phyloP scores from a whole-genome alignment of 345 rosid species.

The Aquilaria sinensis region DNA sequence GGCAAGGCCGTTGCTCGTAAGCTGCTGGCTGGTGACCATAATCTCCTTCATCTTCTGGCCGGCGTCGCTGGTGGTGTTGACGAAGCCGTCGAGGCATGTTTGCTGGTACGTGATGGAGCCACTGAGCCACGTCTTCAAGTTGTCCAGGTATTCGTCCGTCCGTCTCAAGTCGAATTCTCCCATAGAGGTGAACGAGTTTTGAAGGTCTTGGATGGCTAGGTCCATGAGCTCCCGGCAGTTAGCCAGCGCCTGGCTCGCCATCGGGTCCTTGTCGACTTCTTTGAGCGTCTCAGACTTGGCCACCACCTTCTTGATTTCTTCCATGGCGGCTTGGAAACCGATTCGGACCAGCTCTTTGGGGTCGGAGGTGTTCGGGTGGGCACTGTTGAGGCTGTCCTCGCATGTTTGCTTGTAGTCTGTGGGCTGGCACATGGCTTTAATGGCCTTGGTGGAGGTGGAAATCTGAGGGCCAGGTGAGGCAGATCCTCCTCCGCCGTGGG shows the following conservation, averaged over 20 bases:
- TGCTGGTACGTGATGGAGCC: slow-evolving; percentile 70
- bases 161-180: slow-evolving; percentile 28
- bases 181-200: slow-evolving; percentile 32
- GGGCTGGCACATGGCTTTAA: slow-evolving; percentile 52
- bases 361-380: slow-evolving; percentile 39
- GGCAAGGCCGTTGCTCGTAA: slow-evolving; percentile 67
- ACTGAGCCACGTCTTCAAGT: slow-evolving; percentile 67
- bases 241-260: slow-evolving; percentile 40
- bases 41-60: slow-evolving; percentile 38
- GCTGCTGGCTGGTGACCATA: slow-evolving; percentile 35
- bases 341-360: slow-evolving; percentile 53
- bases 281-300: slow-evolving; percentile 35
- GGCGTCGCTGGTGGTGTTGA: slow-evolving; percentile 38
- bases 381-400: slow-evolving; percentile 28
- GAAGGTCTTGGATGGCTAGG: slow-evolving; percentile 50
- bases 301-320: slow-evolving; percentile 30
- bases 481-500: no score
- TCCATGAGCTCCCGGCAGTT: slow-evolving; percentile 47
- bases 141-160: slow-evolving; percentile 28
- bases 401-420: slow-evolving; percentile 56
- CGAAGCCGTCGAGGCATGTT: slow-evolving; percentile 65
- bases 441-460: slow-evolving; percentile 31
- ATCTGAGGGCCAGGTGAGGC: neutral
- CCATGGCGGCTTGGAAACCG: slow-evolving; percentile 38
- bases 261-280: slow-evolving; percentile 37